Percentiles rank a stretch among this genome's conserved stretches.
Conservation (phyloP, 192 early-diverging fungal species). For the Rhizophagus prolifer region DNA sequence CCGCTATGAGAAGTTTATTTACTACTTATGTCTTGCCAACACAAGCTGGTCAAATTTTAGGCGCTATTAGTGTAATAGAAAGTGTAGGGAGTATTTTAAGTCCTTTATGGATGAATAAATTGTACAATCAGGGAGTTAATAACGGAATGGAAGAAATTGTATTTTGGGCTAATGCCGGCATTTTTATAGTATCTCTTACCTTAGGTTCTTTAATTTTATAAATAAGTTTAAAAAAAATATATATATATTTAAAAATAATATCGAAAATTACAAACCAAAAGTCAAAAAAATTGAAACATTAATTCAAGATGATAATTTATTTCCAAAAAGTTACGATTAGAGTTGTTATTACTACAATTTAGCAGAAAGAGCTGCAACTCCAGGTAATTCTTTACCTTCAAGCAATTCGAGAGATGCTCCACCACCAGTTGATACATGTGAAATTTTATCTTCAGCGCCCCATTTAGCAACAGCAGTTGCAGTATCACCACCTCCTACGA, state of each 20-base stretch:
- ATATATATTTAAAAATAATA: too few species aligned
- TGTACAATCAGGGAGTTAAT: slow-evolving; percentile 41
- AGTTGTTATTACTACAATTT: not conserved
- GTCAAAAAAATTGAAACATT: too few species aligned
- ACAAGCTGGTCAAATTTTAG: slow-evolving; percentile 51
- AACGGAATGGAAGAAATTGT: slow-evolving; percentile 3
- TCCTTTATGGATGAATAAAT: slow-evolving; percentile 45
- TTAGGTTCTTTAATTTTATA: too few species aligned
- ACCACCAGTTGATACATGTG: slow-evolving; percentile 94
- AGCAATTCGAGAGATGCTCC: slow-evolving; percentile 95
- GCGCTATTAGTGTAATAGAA: slow-evolving; percentile 50
- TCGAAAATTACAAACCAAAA: too few species aligned
- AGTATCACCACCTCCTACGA: slow-evolving; percentile 97
- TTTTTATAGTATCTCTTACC: too few species aligned
- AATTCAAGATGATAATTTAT: too few species aligned
- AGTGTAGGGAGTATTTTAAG: slow-evolving; percentile 46
- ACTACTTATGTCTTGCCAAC: slow-evolving; percentile 43
- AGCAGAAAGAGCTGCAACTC: slow-evolving; percentile 16
- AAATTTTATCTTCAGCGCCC: slow-evolving; percentile 77
- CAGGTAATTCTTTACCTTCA: slow-evolving; percentile 78
- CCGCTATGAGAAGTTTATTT: slow-evolving; percentile 44
- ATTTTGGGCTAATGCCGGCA: slow-evolving; percentile 4
- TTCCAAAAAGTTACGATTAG: not conserved
- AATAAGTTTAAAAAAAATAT: too few species aligned
- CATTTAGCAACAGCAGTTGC: slow-evolving; percentile 95